phyloP scores from a whole-genome alignment of 1,284 basidiomycete species.

The Ustilago nuda region DNA sequence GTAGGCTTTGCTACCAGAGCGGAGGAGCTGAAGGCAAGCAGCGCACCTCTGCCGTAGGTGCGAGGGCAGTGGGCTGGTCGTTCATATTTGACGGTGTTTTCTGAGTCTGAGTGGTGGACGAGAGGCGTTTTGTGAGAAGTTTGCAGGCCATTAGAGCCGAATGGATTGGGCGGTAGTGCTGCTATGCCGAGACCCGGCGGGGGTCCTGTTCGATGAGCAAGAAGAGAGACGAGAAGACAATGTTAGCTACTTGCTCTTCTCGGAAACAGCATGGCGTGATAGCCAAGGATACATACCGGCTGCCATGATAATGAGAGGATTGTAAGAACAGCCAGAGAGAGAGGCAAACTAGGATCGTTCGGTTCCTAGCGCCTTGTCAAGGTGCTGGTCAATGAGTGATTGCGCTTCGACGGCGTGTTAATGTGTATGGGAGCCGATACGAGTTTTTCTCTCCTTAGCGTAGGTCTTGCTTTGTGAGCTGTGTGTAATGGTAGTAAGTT shows the following conservation, averaged over 20 bases:
- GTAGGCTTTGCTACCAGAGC: conserved; percentile 79
- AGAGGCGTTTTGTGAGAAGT: conserved; percentile 22
- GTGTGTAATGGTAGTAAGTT: background rate
- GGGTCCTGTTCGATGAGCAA: conserved; percentile 22
- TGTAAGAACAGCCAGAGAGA: conserved; percentile 18
- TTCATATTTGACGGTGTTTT: conserved; percentile 22
- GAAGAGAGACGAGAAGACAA: background rate
- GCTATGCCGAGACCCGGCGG: conserved; percentile 50
- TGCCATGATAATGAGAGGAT: conserved; percentile 25
- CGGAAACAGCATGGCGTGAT: background rate
- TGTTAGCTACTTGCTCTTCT: background rate
- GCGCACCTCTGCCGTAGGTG: conserved; percentile 42
- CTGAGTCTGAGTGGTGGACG: conserved; percentile 6
- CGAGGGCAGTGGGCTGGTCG: conserved; percentile 45
- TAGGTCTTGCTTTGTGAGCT: background rate
- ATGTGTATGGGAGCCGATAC: background rate
- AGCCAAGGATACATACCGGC: conserved; percentile 21
- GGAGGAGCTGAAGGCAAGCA: conserved; percentile 79
- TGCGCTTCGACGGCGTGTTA: background rate
- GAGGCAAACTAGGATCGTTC: conserved; percentile 25
- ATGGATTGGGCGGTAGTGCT: conserved; percentile 50
- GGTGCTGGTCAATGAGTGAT: conserved; percentile 6
- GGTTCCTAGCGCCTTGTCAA: conserved; percentile 28
- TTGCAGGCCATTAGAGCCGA: conserved; percentile 34
- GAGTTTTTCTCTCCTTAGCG: background rate